A percentile compares a stretch with the other conserved stretches of the same genome.
Conservation (phyloP, 78 protist genomes). For the Tieghemostelium lacteum region DNA sequence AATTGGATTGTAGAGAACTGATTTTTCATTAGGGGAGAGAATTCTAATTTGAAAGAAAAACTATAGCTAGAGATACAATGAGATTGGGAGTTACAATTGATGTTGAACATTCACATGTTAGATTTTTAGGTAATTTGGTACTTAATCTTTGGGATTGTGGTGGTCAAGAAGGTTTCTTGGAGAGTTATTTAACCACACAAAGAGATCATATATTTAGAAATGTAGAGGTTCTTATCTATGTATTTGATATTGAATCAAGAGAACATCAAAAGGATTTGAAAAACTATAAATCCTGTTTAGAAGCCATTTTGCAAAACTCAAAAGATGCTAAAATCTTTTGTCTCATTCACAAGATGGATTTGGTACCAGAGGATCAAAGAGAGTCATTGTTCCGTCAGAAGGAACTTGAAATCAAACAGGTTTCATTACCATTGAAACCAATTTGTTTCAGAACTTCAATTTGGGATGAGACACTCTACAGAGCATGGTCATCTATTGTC, state of each 20-base stretch:
- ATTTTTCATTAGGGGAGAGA: too few species aligned
- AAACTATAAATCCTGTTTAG: conserved; percentile 90
- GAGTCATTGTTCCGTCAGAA: conserved; percentile 75
- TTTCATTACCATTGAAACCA: conserved; percentile 83
- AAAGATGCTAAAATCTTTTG: conserved; percentile 92
- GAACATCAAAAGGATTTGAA: conserved; percentile 91
- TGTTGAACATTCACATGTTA: conserved; percentile 97
- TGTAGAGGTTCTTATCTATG: conserved; percentile 97
- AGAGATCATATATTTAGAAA: conserved; percentile 98
- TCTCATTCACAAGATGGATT: conserved; percentile 98
- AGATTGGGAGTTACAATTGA: conserved; percentile 95
- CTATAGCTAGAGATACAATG: conserved; percentile 93
- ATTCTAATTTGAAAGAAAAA: too few species aligned
- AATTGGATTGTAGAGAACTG: too few species aligned
- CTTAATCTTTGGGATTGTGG: conserved; percentile 99
- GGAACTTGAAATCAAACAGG: conserved; percentile 81
- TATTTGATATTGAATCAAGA: conserved; percentile 94
- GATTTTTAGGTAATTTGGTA: conserved; percentile 97
- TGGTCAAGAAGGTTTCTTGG: conserved; percentile 97
- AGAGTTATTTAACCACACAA: conserved; percentile 95
- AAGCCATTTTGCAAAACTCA: conserved; percentile 90
- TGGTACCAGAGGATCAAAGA: conserved; percentile 91
- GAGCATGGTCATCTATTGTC: conserved; percentile 95
- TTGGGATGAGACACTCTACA: conserved; percentile 99
- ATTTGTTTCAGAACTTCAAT: conserved; percentile 95